Conservation (phyloP, 177 flowering plant genomes). For the Vitis hybrid region DNA sequence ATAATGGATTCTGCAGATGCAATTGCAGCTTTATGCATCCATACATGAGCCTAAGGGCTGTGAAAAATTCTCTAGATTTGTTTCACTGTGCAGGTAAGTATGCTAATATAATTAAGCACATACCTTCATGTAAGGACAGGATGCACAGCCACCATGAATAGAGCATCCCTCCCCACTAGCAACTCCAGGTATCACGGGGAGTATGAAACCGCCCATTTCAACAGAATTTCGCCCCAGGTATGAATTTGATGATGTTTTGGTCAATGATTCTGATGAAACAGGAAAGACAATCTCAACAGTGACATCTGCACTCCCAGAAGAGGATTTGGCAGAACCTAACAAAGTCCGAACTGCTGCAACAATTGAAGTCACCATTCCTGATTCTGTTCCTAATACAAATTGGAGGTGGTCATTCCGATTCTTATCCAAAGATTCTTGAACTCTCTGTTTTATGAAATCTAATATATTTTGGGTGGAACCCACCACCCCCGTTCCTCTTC, state of each 20-base stretch:
- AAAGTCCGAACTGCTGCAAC: conserved; percentile 69
- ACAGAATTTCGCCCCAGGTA: conserved; percentile 26
- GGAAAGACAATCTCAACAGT: conserved; percentile 93
- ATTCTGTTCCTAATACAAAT: conserved; percentile 95
- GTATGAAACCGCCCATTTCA: conserved; percentile 34
- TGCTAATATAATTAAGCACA: background rate
- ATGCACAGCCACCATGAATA: conserved; percentile 95
- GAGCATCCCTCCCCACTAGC: conserved; percentile 97
- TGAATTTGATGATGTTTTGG: conserved; percentile 47
- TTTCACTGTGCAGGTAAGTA: background rate
- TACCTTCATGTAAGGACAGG: conserved; percentile 99
- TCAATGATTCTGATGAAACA: conserved; percentile 84
- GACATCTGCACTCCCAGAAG: conserved; percentile 46
- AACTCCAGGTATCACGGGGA: conserved; percentile 87
- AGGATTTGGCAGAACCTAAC: conserved; percentile 39
- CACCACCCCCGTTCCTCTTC: conserved; percentile 98
- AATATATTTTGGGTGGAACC: conserved; percentile 96
- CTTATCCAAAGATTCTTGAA: conserved; percentile 83
- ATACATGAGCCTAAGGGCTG: too few relatives aligned
- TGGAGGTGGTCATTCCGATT: conserved; percentile 82
- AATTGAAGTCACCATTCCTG: conserved; percentile 97
- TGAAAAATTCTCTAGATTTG: too few relatives aligned
- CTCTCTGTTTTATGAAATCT: conserved; percentile 81
- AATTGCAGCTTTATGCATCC: too few relatives aligned
- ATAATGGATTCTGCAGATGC: too few relatives aligned